Evolutionary conservation across 2,329 filamentous ascomycete genomes (phyloP), one percentile per base, ranked within the genome.

Genomic region (Aspergillus cejpii): DNA sequence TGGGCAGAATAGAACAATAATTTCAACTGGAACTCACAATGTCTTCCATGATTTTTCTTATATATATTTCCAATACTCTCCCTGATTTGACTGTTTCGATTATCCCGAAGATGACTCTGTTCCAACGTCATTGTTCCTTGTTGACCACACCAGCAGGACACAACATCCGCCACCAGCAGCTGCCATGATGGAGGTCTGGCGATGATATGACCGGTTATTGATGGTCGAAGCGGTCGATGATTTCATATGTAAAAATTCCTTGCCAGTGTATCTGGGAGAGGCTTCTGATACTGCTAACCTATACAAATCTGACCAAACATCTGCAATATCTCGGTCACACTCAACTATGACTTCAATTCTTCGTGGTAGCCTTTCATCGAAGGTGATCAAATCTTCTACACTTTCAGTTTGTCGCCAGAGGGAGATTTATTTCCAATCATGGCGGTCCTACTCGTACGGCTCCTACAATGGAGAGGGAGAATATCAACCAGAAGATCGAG

Each of bases 381-480:
- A 37, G 33, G 21, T 29, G 15, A 29, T 39, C 19, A 38, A 41
- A 19, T 20, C 40, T 28, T 17, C 41, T 24, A 23, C 31, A 17
- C 44, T 15, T 15, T 29, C 39, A n/a, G n/a, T 31, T 21, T 19
- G 29, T 21, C 19, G 39, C 5, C 33, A 28, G 33, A 24, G 23
- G 17, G 37, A n/a, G 19, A 14, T 28, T 11, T n/a, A 27, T 10
- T 21, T 36, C n/a, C 31, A 39, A 6, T 20, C 36, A 3, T 37
- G 39, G 41, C 48, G 52, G 33, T 21, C 39, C 6, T 54, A 58
- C 48, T 41, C 47, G 14, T 45, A 54, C n/a, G 53, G 55, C 36
- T 49, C 50, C 7, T 57, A 59, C 34, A 53, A 53, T 8, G 49
- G 40, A 15, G 46, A 51, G 8, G 50, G 45, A 14, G 44, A 56